Percentiles rank a stretch among this genome's conserved stretches.
Evolutionary conservation across 2,329 filamentous ascomycete species (phyloP).

Genomic region (Colletotrichum sp.): DNA sequence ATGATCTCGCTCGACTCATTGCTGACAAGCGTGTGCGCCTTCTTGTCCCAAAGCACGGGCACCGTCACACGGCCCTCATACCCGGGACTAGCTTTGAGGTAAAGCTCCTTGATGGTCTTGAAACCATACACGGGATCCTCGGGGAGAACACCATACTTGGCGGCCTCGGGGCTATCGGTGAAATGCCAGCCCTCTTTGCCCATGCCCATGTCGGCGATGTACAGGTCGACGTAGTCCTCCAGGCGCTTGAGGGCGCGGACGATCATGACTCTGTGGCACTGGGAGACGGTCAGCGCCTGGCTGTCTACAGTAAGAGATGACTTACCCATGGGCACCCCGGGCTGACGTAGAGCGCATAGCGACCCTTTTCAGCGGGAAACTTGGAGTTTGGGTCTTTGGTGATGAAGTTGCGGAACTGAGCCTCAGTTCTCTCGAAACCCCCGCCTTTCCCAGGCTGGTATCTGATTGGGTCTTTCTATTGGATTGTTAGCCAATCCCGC

Average conservation of each 20-base stretch:
- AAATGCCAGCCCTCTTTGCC: slow-evolving; percentile 60
- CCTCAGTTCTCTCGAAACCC: slow-evolving; percentile 57
- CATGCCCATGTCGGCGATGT: slow-evolving; percentile 73
- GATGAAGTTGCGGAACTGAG: slow-evolving; percentile 60
- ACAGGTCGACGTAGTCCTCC: slow-evolving; percentile 71
- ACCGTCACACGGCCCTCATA: slow-evolving; percentile 78
- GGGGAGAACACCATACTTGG: slow-evolving; percentile 52
- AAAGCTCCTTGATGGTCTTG: slow-evolving; percentile 72
- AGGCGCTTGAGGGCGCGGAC: slow-evolving; percentile 76
- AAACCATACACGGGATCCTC: slow-evolving; percentile 69
- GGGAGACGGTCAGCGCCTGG: not conserved
- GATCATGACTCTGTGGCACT: slow-evolving; percentile 77
- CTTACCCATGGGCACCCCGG: slow-evolving; percentile 68
- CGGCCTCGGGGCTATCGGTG: slow-evolving; percentile 27
- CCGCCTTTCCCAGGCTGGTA: slow-evolving; percentile 42
- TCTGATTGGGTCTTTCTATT: slow-evolving; percentile 5
- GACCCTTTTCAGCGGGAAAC: slow-evolving; percentile 63
- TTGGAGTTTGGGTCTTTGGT: slow-evolving; percentile 54
- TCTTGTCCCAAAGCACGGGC: slow-evolving; percentile 74
- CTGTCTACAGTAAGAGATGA: accelerated
- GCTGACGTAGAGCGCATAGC: slow-evolving; percentile 68
- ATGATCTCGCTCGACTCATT: slow-evolving; percentile 88
- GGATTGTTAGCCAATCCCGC: no score
- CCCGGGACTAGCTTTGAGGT: slow-evolving; percentile 70
- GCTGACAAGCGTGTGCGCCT: slow-evolving; percentile 74